Percentiles rank a stretch among this genome's conserved stretches.
phyloP scores from a whole-genome alignment of 306 rosid species.

The Dalbergia oliveri region DNA sequence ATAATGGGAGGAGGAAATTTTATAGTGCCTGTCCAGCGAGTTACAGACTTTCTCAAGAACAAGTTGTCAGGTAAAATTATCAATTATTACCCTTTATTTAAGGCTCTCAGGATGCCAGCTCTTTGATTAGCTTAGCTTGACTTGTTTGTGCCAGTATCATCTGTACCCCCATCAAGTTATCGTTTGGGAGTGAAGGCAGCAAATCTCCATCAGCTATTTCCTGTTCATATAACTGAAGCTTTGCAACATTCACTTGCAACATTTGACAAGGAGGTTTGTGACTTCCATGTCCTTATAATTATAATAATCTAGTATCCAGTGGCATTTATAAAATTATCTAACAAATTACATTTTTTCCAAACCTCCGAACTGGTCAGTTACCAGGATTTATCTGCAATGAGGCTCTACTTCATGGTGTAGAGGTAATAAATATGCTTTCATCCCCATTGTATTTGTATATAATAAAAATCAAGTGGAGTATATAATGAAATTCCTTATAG shows the following conservation, averaged over 20 bases:
- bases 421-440: constrained; percentile 64
- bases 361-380: constrained; percentile 65
- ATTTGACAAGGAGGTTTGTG: constrained; percentile 83
- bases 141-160: constrained; percentile 60
- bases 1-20: constrained; percentile 92
- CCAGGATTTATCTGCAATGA: constrained; percentile 89
- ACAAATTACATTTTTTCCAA: constrained; percentile 7
- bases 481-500: constrained; percentile 9
- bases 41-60: constrained; percentile 79
- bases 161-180: constrained; percentile 88
- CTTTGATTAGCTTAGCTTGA: constrained; percentile 41
- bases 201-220: constrained; percentile 80
- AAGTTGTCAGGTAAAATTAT: constrained; percentile 70
- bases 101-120: constrained; percentile 30
- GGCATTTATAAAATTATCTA: constrained; percentile 23
- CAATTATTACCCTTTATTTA: constrained; percentile 28
- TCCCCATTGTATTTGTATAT: neutral
- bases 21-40: constrained; percentile 92
- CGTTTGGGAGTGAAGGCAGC: constrained; percentile 96
- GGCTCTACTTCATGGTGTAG: constrained; percentile 98
- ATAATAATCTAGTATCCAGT: neutral
- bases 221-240: constrained; percentile 73
- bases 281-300: constrained; percentile 14
- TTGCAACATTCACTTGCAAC: constrained; percentile 75
- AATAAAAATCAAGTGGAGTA: neutral